Evolutionary conservation across 2,329 filamentous ascomycete species (phyloP), one percentile per base, ranked within the genome.

Genomic region (Diplodia mutila): DNA sequence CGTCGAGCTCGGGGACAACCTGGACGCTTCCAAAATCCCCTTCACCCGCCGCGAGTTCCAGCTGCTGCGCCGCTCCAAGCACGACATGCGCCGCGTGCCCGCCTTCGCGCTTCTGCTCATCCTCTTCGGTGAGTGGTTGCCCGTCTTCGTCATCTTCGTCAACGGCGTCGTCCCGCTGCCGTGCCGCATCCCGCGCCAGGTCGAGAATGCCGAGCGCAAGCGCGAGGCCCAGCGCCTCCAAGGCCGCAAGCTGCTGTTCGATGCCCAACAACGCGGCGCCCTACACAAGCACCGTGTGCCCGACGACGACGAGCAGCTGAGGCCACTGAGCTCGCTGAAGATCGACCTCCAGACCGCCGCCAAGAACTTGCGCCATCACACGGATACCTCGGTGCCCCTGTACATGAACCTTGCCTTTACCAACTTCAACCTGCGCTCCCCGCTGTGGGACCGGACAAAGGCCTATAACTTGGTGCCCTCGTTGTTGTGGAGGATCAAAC

Each of bases 121-220:
- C 0, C 70, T 97, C 18, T 92, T 91, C 76, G 94, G 93, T 29
- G 94, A 98, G 79, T 90, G 97, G 80, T 92, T 94, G 1, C 93
- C 94, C 0, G 75, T 98, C 6, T 80, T 96, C 6, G 90, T 97
- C 1, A 81, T 93, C 7, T 86, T 88, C 37, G 81, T 97, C 29
- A 86, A 86, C 0, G 88, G 89, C 23, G 82, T 93, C 25, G 91
- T 97, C 29, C 94, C 94, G 0, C 87, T 88, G 72, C 90, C 92
- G 0, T 97, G 94, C 78, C 87, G 93, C 12, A 91, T 97, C 68
- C 94, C 94, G 0, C 82, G 81, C 48, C 94, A 97, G 80, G 81
- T 92, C 1, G 34, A 52, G 27, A 61, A 46, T 46, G n/a, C 57
- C 4, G 66, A 66, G 27, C 64, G 54, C 54, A 49, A 61, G 27